phyloP scores from a whole-genome alignment of 768 basidiomycete species.

The Mrakia hoshinonis region DNA sequence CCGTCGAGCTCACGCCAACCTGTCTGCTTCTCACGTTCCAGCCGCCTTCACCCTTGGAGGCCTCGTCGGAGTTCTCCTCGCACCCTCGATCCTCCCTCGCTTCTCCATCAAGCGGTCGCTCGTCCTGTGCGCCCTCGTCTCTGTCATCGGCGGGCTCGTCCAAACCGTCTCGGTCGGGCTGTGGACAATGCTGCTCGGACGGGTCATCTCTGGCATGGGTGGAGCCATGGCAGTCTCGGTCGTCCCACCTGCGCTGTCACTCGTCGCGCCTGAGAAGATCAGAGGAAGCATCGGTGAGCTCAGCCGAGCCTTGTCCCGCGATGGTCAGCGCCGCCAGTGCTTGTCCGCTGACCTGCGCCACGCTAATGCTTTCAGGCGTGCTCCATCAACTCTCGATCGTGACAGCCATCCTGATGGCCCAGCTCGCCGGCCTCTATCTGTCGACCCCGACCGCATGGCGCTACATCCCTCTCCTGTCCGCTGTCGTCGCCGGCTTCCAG shows the following conservation, averaged over 20 bases:
- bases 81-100: conserved; percentile 47
- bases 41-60: conserved; percentile 74
- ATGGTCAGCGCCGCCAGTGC: not conserved
- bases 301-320: not conserved
- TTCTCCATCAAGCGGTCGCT: not conserved
- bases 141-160: not conserved
- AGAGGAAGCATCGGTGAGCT: conserved; percentile 41
- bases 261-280: conserved; percentile 64
- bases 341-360: not conserved
- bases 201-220: conserved; percentile 48
- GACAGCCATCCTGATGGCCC: conserved; percentile 36
- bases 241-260: conserved; percentile 51
- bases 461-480: conserved; percentile 34
- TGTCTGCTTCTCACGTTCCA: too few species aligned
- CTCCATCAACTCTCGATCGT: conserved; percentile 36
- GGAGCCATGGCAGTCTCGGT: conserved; percentile 63
- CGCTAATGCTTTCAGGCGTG: not conserved
- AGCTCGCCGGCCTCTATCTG: conserved; percentile 35
- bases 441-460: conserved; percentile 34
- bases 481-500: conserved; percentile 32
- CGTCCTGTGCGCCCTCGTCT: not conserved
- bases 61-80: conserved; percentile 61
- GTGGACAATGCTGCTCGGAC: not conserved
- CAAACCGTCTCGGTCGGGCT: not conserved
- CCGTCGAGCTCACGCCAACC: too few species aligned